Conservation (phyloP, 179 eudicot genomes). For the Pouteria campechiana region DNA sequence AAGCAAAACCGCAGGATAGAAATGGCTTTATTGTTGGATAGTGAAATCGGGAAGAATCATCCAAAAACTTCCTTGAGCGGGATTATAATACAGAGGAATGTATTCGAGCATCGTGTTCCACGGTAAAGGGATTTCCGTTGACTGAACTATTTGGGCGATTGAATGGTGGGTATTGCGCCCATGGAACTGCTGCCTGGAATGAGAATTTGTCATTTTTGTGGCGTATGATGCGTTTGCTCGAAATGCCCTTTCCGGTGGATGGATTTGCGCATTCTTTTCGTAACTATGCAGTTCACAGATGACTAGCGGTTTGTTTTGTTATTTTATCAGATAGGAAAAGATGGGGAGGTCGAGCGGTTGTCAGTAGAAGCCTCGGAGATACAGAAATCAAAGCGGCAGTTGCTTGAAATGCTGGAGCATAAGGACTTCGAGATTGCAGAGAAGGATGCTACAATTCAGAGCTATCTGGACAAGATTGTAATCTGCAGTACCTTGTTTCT, state of each 20-base stretch:
- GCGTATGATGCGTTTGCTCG: background rate
- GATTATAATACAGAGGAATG: too few species aligned
- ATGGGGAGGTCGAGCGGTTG: conserved; percentile 78
- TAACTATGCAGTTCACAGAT: background rate
- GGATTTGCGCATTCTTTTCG: background rate
- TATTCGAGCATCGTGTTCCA: too few species aligned
- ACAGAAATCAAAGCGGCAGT: conserved; percentile 81
- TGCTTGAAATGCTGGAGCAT: conserved; percentile 57
- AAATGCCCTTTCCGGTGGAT: background rate
- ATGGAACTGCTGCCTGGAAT: too few species aligned
- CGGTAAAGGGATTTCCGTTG: too few species aligned
- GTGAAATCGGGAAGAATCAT: too few species aligned
- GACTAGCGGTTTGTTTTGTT: background rate
- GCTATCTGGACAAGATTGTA: conserved; percentile 77
- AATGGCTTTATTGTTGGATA: too few species aligned
- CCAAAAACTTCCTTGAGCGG: too few species aligned
- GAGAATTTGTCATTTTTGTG: too few species aligned
- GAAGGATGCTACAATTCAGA: conserved; percentile 54
- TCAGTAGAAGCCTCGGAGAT: conserved; percentile 55
- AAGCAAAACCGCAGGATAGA: too few species aligned
- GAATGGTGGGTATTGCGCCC: too few species aligned
- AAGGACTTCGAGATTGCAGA: conserved; percentile 73
- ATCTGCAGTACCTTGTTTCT: too few species aligned
- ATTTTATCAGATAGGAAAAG: conserved; percentile 52
- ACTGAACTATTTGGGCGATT: too few species aligned